phyloP scores from a whole-genome alignment of 805 yeast genomes.

The Saccharomycopsis javanensis region DNA sequence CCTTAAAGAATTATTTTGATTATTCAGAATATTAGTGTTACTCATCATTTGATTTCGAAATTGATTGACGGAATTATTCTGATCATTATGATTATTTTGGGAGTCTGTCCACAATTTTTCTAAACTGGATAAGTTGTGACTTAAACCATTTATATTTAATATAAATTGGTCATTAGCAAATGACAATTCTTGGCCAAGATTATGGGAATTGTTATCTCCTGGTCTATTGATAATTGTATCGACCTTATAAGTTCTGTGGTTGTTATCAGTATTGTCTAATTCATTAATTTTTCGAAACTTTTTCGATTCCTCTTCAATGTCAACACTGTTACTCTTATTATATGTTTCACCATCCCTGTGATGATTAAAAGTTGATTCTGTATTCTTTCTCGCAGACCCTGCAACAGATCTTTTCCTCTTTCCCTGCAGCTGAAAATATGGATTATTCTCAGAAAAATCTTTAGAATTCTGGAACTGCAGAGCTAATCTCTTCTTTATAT shows the following conservation, averaged over 20 bases:
- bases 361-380: not conserved
- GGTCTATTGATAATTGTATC: not conserved
- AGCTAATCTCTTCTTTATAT: not conserved
- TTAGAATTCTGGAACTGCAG: not conserved
- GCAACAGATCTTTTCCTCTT: not conserved
- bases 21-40: not conserved
- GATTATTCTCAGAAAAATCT: not conserved
- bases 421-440: not conserved
- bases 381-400: not conserved
- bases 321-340: not conserved
- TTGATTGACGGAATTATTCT: not conserved
- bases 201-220: not conserved
- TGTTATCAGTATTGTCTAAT: not conserved
- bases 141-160: conserved; percentile 9
- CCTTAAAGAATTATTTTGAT: not conserved
- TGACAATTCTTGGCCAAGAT: not conserved
- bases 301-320: not conserved
- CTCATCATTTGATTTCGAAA: not conserved
- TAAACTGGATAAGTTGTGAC: conserved; percentile 11
- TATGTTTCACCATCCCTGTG: not conserved
- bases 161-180: conserved; percentile 10
- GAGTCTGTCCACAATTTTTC: conserved; percentile 6
- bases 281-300: not conserved
- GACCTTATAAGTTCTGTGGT: not conserved
- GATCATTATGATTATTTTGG: not conserved